These are phyloP conservation scores for Fraxinus floribunda DNA, from an alignment of 305 asterid genomes.

Conservation along the genomic window DNA sequence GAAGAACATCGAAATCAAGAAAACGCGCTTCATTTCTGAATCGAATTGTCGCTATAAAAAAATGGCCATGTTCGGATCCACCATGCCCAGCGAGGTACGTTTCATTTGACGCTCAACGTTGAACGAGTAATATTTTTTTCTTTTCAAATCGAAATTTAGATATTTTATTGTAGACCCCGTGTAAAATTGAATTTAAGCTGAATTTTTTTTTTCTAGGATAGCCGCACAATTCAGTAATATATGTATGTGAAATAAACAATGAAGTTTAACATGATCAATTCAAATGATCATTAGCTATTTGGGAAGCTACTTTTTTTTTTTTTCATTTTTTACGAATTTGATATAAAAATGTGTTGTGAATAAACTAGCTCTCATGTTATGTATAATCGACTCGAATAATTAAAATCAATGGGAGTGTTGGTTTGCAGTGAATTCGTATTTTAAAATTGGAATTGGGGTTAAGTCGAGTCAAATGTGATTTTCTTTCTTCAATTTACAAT, in stretches of 20 bases:
- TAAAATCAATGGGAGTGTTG: neutral
- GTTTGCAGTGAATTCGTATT: neutral
- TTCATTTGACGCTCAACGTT: slow-evolving; percentile 7
- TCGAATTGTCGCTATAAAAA: slow-evolving; percentile 4
- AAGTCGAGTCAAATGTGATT: neutral
- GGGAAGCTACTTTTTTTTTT: neutral
- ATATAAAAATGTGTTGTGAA: neutral
- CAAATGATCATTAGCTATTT: neutral
- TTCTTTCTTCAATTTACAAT: too few relatives aligned
- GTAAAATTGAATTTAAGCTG: neutral
- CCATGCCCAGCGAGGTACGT: slow-evolving; percentile 38
- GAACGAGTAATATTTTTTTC: neutral
- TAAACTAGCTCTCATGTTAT: neutral
- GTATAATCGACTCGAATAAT: neutral
- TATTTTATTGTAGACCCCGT: neutral
- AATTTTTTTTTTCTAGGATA: neutral
- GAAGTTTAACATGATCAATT: neutral
- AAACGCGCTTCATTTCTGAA: neutral
- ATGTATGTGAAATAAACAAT: neutral
- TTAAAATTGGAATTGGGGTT: neutral
- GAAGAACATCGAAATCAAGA: neutral
- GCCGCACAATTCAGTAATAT: neutral
- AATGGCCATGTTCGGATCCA: slow-evolving; percentile 51
- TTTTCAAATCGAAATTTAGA: neutral
- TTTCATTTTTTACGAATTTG: neutral